These are phyloP conservation scores for Pelargonium australe DNA, from an alignment of 441 rosid species.

Conservation along the genomic window DNA sequence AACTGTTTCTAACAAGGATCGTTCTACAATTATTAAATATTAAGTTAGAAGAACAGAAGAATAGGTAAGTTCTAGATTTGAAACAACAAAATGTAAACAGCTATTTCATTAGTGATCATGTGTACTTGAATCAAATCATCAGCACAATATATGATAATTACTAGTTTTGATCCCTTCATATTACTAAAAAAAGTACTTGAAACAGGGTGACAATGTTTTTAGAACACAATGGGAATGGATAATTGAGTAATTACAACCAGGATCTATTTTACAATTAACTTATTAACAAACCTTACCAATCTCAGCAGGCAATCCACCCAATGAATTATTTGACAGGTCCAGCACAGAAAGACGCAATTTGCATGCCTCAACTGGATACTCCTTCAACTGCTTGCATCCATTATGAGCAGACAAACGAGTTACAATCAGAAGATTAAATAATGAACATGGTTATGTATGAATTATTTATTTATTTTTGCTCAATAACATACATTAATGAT, in stretches of 20 bases:
- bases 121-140: no score
- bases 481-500: background rate
- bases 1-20: background rate
- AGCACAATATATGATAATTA: background rate
- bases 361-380: constrained; percentile 76
- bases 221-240: constrained; percentile 11
- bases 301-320: constrained; percentile 79
- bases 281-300: constrained; percentile 56
- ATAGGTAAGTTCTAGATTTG: no score
- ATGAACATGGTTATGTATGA: background rate
- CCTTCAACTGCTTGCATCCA: constrained; percentile 58
- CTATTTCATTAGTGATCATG: no score
- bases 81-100: constrained; percentile 1
- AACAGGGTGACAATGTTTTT: background rate
- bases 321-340: constrained; percentile 89
- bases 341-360: constrained; percentile 60
- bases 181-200: background rate
- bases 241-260: constrained; percentile 8
- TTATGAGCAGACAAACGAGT: constrained; percentile 20
- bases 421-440: background rate
- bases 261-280: constrained; percentile 14
- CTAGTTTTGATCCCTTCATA: background rate
- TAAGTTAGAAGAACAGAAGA: no score
- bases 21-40: no score
- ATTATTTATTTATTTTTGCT: background rate